Conservation (phyloP, 805 yeast species). For the Starmerella sirachaensis region DNA sequence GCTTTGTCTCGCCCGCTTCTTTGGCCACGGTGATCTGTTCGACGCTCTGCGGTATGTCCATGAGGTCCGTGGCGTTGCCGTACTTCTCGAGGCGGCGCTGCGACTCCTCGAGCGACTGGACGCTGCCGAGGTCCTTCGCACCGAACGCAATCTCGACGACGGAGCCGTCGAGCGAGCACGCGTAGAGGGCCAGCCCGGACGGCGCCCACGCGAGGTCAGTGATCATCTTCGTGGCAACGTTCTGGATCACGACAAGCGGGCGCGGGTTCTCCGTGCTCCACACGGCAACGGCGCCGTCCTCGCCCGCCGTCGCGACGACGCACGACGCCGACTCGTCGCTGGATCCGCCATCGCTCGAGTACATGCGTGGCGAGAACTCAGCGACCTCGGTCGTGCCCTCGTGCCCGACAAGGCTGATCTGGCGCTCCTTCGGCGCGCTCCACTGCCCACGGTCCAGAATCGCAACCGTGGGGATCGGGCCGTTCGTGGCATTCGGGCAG, state of each 20-base stretch:
- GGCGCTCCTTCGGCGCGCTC: slow-evolving; percentile 35
- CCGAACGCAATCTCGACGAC: slow-evolving; percentile 59
- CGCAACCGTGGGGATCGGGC: slow-evolving; percentile 51
- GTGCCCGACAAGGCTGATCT: slow-evolving; percentile 53
- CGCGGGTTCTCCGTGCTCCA: slow-evolving; percentile 73
- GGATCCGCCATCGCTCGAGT: slow-evolving; percentile 13
- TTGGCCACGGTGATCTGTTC: slow-evolving; percentile 48
- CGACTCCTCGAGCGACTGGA: slow-evolving; percentile 53
- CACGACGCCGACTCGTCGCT: slow-evolving; percentile 44
- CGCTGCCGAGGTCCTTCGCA: slow-evolving; percentile 32
- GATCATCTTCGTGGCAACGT: slow-evolving; percentile 61
- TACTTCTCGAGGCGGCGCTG: slow-evolving; percentile 63
- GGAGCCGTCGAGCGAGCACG: slow-evolving; percentile 76
- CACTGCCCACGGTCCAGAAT: slow-evolving; percentile 54
- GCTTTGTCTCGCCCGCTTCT: slow-evolving; percentile 39
- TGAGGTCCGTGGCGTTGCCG: slow-evolving; percentile 77
- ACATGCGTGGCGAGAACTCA: slow-evolving; percentile 38
- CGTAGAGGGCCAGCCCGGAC: slow-evolving; percentile 58
- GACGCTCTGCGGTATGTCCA: slow-evolving; percentile 77
- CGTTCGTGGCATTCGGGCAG: slow-evolving; percentile 56
- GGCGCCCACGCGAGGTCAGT: slow-evolving; percentile 88
- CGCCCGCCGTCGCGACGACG: slow-evolving; percentile 90
- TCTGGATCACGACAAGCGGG: slow-evolving; percentile 71
- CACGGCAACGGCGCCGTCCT: slow-evolving; percentile 73
- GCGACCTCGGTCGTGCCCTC: slow-evolving; percentile 60